A percentile compares a stretch with the other conserved stretches of the same genome.
phyloP scores from a whole-genome alignment of 208 protist genomes.

The Naegleria gruberi region DNA sequence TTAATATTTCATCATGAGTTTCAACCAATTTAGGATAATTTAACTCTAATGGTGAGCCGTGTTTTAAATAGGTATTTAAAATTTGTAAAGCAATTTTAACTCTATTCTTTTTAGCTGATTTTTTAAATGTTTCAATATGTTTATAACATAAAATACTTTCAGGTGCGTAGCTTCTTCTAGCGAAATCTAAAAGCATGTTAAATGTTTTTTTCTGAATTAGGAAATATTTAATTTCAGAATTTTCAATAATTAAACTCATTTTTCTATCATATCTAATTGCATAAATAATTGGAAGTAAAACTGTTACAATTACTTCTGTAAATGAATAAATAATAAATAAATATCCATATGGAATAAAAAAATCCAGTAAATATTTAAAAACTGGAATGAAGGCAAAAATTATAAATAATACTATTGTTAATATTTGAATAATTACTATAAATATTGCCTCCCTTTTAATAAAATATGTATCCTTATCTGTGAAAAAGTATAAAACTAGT shows the following conservation, averaged over 20 bases:
- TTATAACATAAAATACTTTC: neutral
- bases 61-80: neutral
- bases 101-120: neutral
- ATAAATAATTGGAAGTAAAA: neutral
- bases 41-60: neutral
- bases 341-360: neutral
- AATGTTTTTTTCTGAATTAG: neutral
- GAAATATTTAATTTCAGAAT: neutral
- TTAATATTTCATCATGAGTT: neutral
- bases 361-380: neutral
- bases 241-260: neutral
- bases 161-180: neutral
- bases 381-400: neutral
- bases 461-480: neutral
- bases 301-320: neutral
- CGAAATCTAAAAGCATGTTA: neutral
- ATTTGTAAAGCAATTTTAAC: neutral
- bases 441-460: neutral
- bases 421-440: neutral
- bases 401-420: neutral
- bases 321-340: neutral
- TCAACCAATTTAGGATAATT: neutral
- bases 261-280: neutral
- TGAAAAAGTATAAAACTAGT: neutral
- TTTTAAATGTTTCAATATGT: neutral